A percentile compares a stretch with the other conserved stretches of the same genome.
These are phyloP conservation scores for Coelastrella sp. DNA, from an alignment of 139 green algal species.

Conservation along the genomic window DNA sequence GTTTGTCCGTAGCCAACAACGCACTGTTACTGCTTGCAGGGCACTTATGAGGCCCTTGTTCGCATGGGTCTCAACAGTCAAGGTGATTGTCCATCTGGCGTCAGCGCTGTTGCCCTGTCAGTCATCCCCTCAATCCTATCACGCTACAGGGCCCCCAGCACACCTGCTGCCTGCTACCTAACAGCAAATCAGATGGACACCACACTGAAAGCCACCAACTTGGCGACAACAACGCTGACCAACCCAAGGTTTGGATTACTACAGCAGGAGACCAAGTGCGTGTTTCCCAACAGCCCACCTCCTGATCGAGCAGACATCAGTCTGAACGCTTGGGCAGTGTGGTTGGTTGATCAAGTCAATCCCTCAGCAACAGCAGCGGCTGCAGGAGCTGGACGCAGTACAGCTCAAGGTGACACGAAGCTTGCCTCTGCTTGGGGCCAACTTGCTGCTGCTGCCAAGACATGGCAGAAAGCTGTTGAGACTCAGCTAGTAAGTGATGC, in stretches of 20 bases:
- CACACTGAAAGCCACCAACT: background rate
- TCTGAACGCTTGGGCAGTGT: conserved; percentile 59
- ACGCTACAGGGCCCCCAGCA: background rate
- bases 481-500: conserved; percentile 53
- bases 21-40: background rate
- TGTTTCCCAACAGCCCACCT: background rate
- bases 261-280: background rate
- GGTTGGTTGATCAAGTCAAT: conserved; percentile 35
- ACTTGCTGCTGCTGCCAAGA: background rate
- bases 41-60: conserved; percentile 6
- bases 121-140: background rate
- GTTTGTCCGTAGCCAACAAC: background rate
- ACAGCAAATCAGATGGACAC: background rate
- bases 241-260: conserved; percentile 41
- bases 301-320: conserved; percentile 43
- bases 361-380: background rate
- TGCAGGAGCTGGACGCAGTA: background rate
- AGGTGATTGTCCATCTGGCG: background rate
- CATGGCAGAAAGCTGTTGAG: conserved; percentile 23
- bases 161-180: conserved; percentile 21
- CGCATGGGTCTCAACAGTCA: background rate
- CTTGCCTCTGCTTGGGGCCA: background rate
- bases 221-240: background rate
- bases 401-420: background rate
- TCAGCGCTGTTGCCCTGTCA: background rate